A percentile compares a stretch with the other conserved stretches of the same genome.
Evolutionary conservation across 768 basidiomycete species (phyloP).

Genomic region (Cyclocybe cylindracea): DNA sequence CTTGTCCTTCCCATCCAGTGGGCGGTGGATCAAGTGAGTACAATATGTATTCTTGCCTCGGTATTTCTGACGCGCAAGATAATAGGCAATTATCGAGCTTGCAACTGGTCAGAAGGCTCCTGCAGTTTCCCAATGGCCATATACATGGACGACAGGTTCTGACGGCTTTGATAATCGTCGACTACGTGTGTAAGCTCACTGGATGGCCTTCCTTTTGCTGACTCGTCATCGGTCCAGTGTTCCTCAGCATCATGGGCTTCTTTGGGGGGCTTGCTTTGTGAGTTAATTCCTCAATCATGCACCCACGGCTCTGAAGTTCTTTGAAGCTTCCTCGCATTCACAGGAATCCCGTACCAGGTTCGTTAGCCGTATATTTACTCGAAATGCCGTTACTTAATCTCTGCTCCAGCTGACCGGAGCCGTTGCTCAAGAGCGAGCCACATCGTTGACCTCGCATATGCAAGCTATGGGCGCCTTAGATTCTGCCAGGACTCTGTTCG

Average conservation of each 20-base stretch:
- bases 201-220: background rate
- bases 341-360: conserved; percentile 18
- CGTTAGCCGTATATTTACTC: background rate
- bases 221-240: background rate
- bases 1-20: conserved; percentile 74
- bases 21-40: conserved; percentile 67
- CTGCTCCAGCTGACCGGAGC: conserved; percentile 11
- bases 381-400: background rate
- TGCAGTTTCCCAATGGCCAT: conserved; percentile 59
- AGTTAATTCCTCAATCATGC: background rate
- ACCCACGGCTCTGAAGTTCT: background rate
- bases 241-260: conserved; percentile 6
- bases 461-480: conserved; percentile 80
- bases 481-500: conserved; percentile 48
- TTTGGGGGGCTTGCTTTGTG: conserved; percentile 19
- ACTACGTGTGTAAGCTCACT: conserved; percentile 4
- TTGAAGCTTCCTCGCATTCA: conserved; percentile 16
- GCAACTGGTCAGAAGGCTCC: conserved; percentile 49
- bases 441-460: conserved; percentile 66
- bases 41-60: conserved; percentile 9
- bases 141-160: conserved; percentile 50
- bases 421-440: conserved; percentile 53
- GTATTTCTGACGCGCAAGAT: background rate
- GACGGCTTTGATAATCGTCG: conserved; percentile 9
- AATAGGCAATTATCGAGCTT: conserved; percentile 71